Evolutionary conservation across 2,329 filamentous ascomycete species (phyloP), one percentile per base, ranked within the genome.

Genomic region (Aspergillus costaricaensis): DNA sequence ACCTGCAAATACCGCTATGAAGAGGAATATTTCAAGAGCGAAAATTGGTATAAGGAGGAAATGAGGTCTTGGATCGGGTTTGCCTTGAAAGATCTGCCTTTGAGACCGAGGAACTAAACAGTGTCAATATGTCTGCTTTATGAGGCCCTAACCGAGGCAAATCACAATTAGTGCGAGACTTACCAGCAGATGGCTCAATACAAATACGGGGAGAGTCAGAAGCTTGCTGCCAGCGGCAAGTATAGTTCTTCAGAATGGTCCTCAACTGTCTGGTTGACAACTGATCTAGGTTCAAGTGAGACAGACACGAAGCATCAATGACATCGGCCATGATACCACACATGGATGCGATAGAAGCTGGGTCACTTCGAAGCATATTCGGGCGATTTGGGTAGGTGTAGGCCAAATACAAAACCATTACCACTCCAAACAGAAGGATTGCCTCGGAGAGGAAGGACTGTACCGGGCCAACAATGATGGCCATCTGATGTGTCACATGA

Each of bases 1-100:
- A 27, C 57, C 52, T 12, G 51, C 57, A 21, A 59, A 30, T n/a
- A 32, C 57, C 30, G 52, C 51, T 30, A 49, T 27, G 5, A 56
- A 55, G 3, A 54, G 44, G 3, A 49, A 25, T 5, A 59, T 51
- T 17, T 56, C 57, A 9, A 59, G 23, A 9, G 38, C 51, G 10
- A 59, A 59, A 3, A 59, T 36, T 15, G 57, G 57, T 14, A 59
- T 59, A 10, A 59, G 44, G 27, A 59, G 52, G 52, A 59, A 59
- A 51, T 54, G 57, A 10, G 57, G 57, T 38, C 36, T 47, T 19
- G 57, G 57, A 41, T 59, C 57, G 25, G 51, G 27, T 30, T 44
- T 49, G 17, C 32, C 44, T 38, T 39, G 43, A 25, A 30, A 17
- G 21, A 27, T 17, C 48, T n/a, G 32, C 21, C 43, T 49, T 44